Percentiles rank a stretch among this genome's conserved stretches.
These are phyloP conservation scores for Rubia peregrina DNA, from an alignment of 305 asterid species.

Conservation along the genomic window DNA sequence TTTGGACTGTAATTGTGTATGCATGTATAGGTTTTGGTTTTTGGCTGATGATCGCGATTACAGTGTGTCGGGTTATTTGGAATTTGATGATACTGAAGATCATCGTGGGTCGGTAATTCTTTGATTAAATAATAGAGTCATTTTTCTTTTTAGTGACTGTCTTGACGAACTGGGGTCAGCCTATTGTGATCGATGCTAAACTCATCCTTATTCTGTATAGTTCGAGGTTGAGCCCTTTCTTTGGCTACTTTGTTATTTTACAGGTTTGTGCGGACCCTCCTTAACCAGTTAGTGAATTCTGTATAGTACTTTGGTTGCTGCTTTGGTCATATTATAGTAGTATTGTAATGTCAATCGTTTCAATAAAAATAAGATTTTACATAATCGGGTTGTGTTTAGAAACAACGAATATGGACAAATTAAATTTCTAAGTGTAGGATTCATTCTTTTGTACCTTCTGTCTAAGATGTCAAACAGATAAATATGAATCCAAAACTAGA, in stretches of 20 bases:
- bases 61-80: constrained; percentile 15
- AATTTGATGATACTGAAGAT: constrained; percentile 7
- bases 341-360: no score
- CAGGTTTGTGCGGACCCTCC: constrained; percentile 24
- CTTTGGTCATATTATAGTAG: no score
- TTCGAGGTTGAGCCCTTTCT: constrained; percentile 42
- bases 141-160: constrained; percentile 28
- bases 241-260: constrained; percentile 33
- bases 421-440: no score
- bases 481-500: no score
- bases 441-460: no score
- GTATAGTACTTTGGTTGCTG: no score
- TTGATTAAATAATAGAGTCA: constrained; percentile 32
- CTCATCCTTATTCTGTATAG: constrained; percentile 28
- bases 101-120: constrained; percentile 16
- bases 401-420: no score
- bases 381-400: no score
- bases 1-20: constrained; percentile 2
- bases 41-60: constrained; percentile 18
- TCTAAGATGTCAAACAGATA: no score
- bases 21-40: constrained; percentile 23
- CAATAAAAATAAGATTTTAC: no score
- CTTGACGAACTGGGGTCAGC: constrained; percentile 46
- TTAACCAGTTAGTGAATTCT: no score
- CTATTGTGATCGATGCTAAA: constrained; percentile 30